These are phyloP conservation scores for Linum trigynum DNA, from an alignment of 345 rosid species.

Conservation along the genomic window DNA sequence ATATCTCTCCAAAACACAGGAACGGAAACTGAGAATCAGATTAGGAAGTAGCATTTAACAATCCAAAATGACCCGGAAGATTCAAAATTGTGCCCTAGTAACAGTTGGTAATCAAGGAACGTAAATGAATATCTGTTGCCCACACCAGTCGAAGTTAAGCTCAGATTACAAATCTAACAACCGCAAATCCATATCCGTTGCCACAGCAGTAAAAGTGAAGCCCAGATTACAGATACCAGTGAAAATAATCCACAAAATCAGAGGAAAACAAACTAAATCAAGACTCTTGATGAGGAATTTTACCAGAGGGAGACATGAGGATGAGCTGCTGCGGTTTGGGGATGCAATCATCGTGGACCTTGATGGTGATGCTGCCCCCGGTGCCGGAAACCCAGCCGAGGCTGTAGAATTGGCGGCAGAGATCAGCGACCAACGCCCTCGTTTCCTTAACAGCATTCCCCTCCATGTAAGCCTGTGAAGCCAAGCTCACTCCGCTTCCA, in stretches of 20 bases:
- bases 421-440: slow-evolving; percentile 52
- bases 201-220: neutral
- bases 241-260: neutral
- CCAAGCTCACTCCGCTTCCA: slow-evolving; percentile 20
- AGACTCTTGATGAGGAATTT: neutral
- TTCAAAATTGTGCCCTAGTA: no score
- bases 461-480: slow-evolving; percentile 64
- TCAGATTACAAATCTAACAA: neutral
- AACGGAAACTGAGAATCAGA: neutral
- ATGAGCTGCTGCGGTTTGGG: slow-evolving; percentile 69
- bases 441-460: slow-evolving; percentile 56
- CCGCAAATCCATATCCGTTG: neutral
- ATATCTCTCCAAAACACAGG: neutral
- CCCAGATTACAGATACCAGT: neutral
- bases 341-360: slow-evolving; percentile 67
- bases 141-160: neutral
- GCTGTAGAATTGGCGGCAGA: slow-evolving; percentile 75
- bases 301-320: slow-evolving; percentile 97
- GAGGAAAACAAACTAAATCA: neutral
- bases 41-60: neutral
- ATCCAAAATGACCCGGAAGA: neutral
- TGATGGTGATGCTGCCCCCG: slow-evolving; percentile 84
- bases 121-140: no score
- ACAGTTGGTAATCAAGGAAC: no score
- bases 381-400: slow-evolving; percentile 97